phyloP scores from a whole-genome alignment of 2,329 filamentous ascomycete species.

The Penicillium thymicola region DNA sequence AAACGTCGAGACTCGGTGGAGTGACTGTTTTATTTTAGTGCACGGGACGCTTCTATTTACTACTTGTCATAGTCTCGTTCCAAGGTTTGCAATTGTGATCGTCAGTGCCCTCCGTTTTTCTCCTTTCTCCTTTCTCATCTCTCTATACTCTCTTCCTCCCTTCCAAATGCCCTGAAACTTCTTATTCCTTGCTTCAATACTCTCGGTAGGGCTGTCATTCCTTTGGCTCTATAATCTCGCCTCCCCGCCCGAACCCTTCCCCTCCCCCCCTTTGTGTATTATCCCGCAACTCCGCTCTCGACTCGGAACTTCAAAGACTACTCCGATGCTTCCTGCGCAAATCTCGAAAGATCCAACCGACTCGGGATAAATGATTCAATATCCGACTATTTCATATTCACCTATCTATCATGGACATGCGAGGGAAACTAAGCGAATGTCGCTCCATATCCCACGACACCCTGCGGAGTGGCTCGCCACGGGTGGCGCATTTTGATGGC shows the following conservation, averaged over 20 bases:
- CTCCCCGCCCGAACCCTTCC: slow-evolving; percentile 10
- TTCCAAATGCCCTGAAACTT: not conserved
- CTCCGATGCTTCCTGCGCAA: slow-evolving; percentile 37
- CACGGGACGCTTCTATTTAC: slow-evolving; percentile 16
- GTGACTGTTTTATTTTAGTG: slow-evolving; percentile 8
- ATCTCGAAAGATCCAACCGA: slow-evolving; percentile 3
- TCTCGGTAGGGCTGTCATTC: slow-evolving; percentile 26
- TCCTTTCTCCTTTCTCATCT: slow-evolving; percentile 14
- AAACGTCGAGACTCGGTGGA: not conserved
- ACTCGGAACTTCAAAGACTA: not conserved
- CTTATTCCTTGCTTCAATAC: not conserved
- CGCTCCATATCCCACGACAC: slow-evolving; percentile 57
- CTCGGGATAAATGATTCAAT: slow-evolving; percentile 11
- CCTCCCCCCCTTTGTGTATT: not conserved
- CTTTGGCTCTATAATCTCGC: slow-evolving; percentile 18
- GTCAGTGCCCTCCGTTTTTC: slow-evolving; percentile 22
- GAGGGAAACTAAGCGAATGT: slow-evolving; percentile 59
- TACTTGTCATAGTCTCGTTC: slow-evolving; percentile 1
- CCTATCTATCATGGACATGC: slow-evolving; percentile 48
- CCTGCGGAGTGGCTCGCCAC: slow-evolving; percentile 62
- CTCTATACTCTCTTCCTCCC: not conserved
- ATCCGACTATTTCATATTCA: not conserved
- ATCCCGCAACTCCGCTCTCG: not conserved
- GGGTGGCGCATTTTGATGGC: slow-evolving; percentile 68
- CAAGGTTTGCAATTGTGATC: slow-evolving; percentile 23